These are phyloP conservation scores for Penicillium sp. DNA, from an alignment of 2,329 filamentous ascomycete genomes.

Conservation along the genomic window DNA sequence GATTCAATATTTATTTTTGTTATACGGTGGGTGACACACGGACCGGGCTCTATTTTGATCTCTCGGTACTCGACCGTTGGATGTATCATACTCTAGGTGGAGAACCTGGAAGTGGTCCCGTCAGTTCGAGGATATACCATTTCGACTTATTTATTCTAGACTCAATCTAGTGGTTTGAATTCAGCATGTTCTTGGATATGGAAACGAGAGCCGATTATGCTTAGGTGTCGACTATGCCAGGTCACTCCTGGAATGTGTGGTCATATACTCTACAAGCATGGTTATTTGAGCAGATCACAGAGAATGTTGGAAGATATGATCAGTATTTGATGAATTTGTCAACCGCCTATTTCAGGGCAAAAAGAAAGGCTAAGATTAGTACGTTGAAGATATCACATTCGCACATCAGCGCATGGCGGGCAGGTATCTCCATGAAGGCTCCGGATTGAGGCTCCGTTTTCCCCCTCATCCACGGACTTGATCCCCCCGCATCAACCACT, in stretches of 20 bases:
- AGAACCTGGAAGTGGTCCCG: background rate
- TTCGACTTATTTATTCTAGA: too few relatives aligned
- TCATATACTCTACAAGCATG: too few relatives aligned
- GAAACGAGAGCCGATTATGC: too few relatives aligned
- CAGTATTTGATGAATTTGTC: background rate
- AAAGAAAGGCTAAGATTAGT: background rate
- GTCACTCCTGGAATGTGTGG: too few relatives aligned
- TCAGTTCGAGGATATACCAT: too few relatives aligned
- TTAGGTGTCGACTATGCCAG: too few relatives aligned
- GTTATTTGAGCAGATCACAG: background rate
- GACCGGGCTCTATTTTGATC: background rate
- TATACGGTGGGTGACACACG: background rate
- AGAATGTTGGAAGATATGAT: background rate
- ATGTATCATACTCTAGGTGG: background rate
- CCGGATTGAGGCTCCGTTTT: background rate
- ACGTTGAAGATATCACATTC: background rate
- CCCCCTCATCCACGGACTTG: constrained; percentile 1
- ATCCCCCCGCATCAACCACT: background rate
- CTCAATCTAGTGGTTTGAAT: too few relatives aligned
- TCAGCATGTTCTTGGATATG: too few relatives aligned
- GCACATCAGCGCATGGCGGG: background rate
- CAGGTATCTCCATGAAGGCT: background rate
- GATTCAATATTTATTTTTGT: background rate
- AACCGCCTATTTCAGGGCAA: background rate
- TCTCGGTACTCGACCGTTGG: background rate